Evolutionary conservation across 1,284 basidiomycete genomes (phyloP).

Genomic region (Rhodotorula sp.): DNA sequence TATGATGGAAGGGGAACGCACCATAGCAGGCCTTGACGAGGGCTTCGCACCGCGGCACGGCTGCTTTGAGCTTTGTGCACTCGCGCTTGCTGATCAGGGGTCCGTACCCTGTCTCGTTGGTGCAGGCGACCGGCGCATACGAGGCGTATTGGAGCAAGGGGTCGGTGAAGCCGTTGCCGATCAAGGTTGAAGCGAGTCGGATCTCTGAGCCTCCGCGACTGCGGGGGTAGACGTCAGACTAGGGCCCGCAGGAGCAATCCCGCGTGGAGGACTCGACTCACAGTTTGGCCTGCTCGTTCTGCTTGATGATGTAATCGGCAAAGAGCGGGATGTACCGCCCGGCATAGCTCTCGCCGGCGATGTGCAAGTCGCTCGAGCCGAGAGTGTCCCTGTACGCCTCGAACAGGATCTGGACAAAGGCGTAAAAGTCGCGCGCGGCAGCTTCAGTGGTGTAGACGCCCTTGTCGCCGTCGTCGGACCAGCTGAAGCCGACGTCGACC

Average conservation of each 20-base stretch:
- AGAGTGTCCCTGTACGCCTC: slow-evolving; percentile 46
- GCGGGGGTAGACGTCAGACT: background rate
- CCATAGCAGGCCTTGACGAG: slow-evolving; percentile 41
- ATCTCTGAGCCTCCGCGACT: slow-evolving; percentile 26
- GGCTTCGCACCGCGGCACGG: slow-evolving; percentile 36
- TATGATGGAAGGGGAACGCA: background rate
- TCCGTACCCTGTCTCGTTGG: slow-evolving; percentile 33
- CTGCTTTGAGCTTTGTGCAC: slow-evolving; percentile 34
- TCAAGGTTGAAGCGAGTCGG: slow-evolving; percentile 38
- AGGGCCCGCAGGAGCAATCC: background rate
- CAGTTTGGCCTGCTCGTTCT: slow-evolving; percentile 23
- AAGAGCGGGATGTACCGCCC: slow-evolving; percentile 44
- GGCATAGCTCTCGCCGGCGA: slow-evolving; percentile 39
- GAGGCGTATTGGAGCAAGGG: slow-evolving; percentile 42
- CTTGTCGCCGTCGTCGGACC: slow-evolving; percentile 46
- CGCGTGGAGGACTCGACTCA: background rate
- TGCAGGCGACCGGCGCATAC: slow-evolving; percentile 43
- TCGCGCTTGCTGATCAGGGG: slow-evolving; percentile 31
- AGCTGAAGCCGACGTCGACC: slow-evolving; percentile 50
- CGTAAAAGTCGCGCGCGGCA: slow-evolving; percentile 47
- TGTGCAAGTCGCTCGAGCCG: slow-evolving; percentile 34
- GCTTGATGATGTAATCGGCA: slow-evolving; percentile 42
- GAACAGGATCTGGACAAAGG: slow-evolving; percentile 51
- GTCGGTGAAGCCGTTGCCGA: slow-evolving; percentile 45
- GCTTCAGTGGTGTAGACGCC: slow-evolving; percentile 46